Evolutionary conservation across 805 yeast genomes (phyloP).

Genomic region (Lipomyces lipofer): DNA sequence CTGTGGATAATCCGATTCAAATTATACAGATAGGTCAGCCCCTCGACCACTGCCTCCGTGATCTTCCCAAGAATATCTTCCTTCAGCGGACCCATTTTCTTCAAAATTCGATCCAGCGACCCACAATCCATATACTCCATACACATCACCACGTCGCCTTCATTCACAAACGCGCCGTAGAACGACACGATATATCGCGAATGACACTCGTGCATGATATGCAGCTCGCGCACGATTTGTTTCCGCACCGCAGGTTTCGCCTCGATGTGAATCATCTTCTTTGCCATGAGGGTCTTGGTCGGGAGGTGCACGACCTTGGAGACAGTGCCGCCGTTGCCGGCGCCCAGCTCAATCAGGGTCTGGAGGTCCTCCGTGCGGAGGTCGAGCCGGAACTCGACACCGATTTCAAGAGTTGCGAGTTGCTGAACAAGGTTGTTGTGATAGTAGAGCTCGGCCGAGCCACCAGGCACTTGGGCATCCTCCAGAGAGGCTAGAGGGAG

Average conservation of each 20-base stretch:
- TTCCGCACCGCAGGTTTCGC: conserved; percentile 73
- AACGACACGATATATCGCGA: conserved; percentile 80
- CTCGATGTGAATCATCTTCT: conserved; percentile 83
- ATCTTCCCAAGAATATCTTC: conserved; percentile 71
- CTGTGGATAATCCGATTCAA: conserved; percentile 89
- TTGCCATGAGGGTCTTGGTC: conserved; percentile 84
- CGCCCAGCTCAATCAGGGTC: conserved; percentile 74
- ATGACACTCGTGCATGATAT: conserved; percentile 87
- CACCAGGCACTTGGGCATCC: conserved; percentile 31
- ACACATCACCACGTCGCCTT: conserved; percentile 78
- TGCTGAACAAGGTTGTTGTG: conserved; percentile 42
- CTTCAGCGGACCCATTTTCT: conserved; percentile 61
- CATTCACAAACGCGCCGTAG: conserved; percentile 82
- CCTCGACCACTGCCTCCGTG: conserved; percentile 73
- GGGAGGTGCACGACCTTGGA: conserved; percentile 86
- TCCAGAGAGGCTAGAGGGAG: conserved; percentile 29
- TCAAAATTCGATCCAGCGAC: conserved; percentile 76
- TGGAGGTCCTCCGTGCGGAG: conserved; percentile 68
- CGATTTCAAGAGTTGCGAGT: conserved; percentile 52
- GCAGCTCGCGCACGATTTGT: conserved; percentile 83
- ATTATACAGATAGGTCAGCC: conserved; percentile 77
- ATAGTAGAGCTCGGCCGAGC: conserved; percentile 35
- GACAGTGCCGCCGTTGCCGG: conserved; percentile 94
- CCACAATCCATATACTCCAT: conserved; percentile 98
- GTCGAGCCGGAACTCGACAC: conserved; percentile 55